Conservation (phyloP, 2,329 filamentous ascomycete species). For the Botrytis fragariae region DNA sequence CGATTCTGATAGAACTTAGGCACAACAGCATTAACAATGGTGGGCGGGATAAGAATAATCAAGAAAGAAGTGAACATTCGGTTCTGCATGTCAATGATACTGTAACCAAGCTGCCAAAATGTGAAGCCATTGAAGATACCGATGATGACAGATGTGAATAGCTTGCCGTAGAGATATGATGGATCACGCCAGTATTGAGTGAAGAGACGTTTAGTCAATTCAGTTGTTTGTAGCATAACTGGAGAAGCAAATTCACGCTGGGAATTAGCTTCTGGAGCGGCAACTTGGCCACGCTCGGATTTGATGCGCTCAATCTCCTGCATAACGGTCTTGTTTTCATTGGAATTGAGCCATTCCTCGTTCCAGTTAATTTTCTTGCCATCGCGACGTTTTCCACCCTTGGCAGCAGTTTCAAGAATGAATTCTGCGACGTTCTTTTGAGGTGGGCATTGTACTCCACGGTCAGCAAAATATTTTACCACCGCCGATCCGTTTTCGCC, state of each 20-base stretch:
- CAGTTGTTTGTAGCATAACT: slow-evolving; percentile 57
- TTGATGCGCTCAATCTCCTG: slow-evolving; percentile 58
- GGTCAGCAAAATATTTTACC: slow-evolving; percentile 64
- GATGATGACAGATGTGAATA: slow-evolving; percentile 68
- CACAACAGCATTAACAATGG: slow-evolving; percentile 69
- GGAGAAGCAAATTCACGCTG: slow-evolving; percentile 65
- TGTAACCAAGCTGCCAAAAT: slow-evolving; percentile 67
- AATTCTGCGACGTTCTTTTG: slow-evolving; percentile 67
- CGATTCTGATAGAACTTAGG: slow-evolving; percentile 77
- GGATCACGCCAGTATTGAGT: slow-evolving; percentile 73
- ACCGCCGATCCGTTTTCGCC: slow-evolving; percentile 65
- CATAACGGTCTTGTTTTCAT: slow-evolving; percentile 56
- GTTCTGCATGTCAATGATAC: slow-evolving; percentile 68
- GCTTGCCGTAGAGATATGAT: slow-evolving; percentile 72
- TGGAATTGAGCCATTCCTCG: slow-evolving; percentile 67
- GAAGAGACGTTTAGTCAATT: slow-evolving; percentile 69
- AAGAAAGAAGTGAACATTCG: slow-evolving; percentile 73
- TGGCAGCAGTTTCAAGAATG: slow-evolving; percentile 63
- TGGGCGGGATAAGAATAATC: slow-evolving; percentile 61
- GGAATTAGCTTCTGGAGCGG: slow-evolving; percentile 39
- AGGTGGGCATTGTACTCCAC: slow-evolving; percentile 64
- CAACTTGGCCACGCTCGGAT: slow-evolving; percentile 39
- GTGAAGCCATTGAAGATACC: slow-evolving; percentile 80
- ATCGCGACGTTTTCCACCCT: slow-evolving; percentile 46
- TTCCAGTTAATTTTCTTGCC: slow-evolving; percentile 67